Conservation (phyloP, 345 rosid genomes). For the Physaria fendleri region DNA sequence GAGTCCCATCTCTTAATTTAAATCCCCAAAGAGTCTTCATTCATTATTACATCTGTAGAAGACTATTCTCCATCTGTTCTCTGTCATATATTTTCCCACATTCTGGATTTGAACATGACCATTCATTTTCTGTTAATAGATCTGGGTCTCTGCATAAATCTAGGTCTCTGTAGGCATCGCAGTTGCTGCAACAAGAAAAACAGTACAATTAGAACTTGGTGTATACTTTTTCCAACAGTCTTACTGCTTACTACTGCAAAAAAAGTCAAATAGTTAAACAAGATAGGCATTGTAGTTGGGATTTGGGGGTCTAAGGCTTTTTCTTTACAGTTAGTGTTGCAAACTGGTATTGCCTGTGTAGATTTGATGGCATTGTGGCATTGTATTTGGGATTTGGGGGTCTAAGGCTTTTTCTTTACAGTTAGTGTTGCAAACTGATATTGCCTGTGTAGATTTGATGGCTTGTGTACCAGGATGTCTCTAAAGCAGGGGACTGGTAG, state of each 20-base stretch:
- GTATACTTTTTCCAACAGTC: not conserved
- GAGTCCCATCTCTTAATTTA: too few relatives aligned
- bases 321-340: slow-evolving; percentile 6
- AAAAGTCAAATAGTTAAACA: slow-evolving; percentile 3
- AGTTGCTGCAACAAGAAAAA: slow-evolving; percentile 50
- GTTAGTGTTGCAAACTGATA: slow-evolving; percentile 9
- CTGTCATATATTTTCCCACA: slow-evolving; percentile 80
- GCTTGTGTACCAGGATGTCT: not conserved
- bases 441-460: too few relatives aligned
- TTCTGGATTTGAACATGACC: slow-evolving; percentile 70
- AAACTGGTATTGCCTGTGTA: too few relatives aligned
- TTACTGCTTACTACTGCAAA: not conserved
- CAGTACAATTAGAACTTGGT: slow-evolving; percentile 11
- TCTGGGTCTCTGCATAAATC: slow-evolving; percentile 73
- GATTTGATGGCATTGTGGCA: too few relatives aligned
- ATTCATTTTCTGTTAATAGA: slow-evolving; percentile 54
- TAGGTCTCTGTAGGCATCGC: slow-evolving; percentile 88
- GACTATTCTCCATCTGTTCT: slow-evolving; percentile 75
- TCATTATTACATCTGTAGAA: slow-evolving; percentile 86
- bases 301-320: not conserved
- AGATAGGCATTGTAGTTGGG: not conserved
- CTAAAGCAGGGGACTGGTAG: not conserved
- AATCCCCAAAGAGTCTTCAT: too few relatives aligned
- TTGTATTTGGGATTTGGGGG: not conserved
- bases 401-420: not conserved